Percentiles rank a stretch among this genome's conserved stretches.
Evolutionary conservation across 2,329 filamentous ascomycete species (phyloP).

Genomic region (Boeremia exigua): DNA sequence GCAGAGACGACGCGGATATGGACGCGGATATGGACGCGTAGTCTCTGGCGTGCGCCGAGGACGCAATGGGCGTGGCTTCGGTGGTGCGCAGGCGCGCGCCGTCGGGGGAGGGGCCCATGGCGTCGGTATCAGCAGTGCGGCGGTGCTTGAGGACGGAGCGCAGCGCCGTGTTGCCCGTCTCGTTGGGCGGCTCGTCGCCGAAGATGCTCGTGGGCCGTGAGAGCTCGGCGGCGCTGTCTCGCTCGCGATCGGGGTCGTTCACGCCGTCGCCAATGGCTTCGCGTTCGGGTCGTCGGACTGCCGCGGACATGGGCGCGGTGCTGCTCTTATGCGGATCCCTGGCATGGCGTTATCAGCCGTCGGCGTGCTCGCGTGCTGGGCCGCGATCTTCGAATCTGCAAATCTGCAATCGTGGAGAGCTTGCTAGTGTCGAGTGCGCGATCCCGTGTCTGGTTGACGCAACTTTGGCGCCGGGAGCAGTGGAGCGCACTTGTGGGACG

Average conservation of each 20-base stretch:
- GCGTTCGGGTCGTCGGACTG: background rate
- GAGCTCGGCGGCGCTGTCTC: background rate
- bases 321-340: background rate
- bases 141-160: background rate
- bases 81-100: slow-evolving; percentile 25
- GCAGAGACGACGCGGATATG: background rate
- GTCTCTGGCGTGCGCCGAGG: slow-evolving; percentile 16
- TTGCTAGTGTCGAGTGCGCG: slow-evolving; percentile 13
- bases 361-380: background rate
- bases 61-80: slow-evolving; percentile 42
- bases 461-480: slow-evolving; percentile 2
- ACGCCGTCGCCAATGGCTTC: background rate
- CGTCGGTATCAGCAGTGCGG: background rate
- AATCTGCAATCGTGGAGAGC: background rate
- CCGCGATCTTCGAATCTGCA: background rate
- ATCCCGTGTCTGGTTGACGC: slow-evolving; percentile 21
- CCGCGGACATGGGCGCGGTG: background rate
- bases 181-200: background rate
- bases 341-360: slow-evolving; percentile 6
- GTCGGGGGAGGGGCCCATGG: background rate
- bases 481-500: background rate
- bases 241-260: background rate
- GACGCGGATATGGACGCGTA: slow-evolving; percentile 36
- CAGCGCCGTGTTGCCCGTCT: background rate
- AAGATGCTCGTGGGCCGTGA: background rate